phyloP scores from a whole-genome alignment of 2,329 filamentous ascomycete genomes.

The Alternaria sp. region DNA sequence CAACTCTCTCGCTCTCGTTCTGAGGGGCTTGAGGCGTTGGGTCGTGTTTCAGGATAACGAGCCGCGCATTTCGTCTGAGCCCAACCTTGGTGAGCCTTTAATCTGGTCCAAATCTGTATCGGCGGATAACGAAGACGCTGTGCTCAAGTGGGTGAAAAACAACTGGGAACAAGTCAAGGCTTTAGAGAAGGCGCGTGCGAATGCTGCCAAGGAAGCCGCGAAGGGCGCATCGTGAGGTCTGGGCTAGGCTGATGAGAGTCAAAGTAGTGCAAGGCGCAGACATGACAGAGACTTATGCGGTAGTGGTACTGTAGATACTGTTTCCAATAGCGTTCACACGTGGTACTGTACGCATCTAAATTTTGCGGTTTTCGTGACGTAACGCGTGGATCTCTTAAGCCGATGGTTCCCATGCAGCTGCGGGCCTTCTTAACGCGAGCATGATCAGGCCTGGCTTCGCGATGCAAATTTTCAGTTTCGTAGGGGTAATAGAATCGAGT shows the following conservation, averaged over 20 bases:
- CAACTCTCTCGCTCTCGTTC: slow-evolving; percentile 26
- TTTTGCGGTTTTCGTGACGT: slow-evolving; percentile 16
- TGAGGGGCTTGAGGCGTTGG: slow-evolving; percentile 45
- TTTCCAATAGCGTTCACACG: neutral
- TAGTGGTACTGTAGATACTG: neutral
- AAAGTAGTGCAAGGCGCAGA: neutral
- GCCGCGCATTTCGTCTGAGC: slow-evolving; percentile 22
- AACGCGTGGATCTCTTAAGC: slow-evolving; percentile 19
- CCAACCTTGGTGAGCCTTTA: slow-evolving; percentile 21
- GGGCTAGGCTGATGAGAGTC: neutral
- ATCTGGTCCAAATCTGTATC: slow-evolving; percentile 31
- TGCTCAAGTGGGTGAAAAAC: slow-evolving; percentile 38
- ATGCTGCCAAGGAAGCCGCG: slow-evolving; percentile 18
- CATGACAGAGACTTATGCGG: neutral
- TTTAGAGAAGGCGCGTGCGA: slow-evolving; percentile 36
- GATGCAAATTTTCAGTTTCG: slow-evolving; percentile 45
- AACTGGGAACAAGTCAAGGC: slow-evolving; percentile 41
- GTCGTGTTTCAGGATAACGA: slow-evolving; percentile 36
- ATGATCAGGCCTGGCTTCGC: slow-evolving; percentile 2
- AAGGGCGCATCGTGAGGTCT: neutral
- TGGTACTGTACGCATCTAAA: neutral
- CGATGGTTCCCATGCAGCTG: slow-evolving; percentile 24
- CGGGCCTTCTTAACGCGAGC: slow-evolving; percentile 4
- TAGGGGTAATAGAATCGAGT: slow-evolving; percentile 45
- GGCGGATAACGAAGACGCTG: slow-evolving; percentile 9